Percentiles rank a stretch among this genome's conserved stretches.
These are phyloP conservation scores for Thielaviopsis populi DNA, from an alignment of 2,329 filamentous ascomycete genomes.

Conservation along the genomic window DNA sequence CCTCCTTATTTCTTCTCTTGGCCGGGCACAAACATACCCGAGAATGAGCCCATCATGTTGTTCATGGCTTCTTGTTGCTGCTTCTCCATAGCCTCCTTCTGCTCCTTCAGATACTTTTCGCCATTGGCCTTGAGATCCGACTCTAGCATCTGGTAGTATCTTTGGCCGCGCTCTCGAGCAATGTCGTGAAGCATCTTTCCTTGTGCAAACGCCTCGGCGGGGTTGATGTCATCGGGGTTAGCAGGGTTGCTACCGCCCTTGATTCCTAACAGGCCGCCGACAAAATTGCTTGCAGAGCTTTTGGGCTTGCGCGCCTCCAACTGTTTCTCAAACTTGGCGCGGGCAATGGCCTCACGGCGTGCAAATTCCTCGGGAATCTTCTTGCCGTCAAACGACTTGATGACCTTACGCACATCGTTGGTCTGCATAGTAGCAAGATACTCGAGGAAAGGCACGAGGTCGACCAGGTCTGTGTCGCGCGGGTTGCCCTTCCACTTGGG, in stretches of 20 bases:
- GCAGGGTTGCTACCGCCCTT: conserved; percentile 37
- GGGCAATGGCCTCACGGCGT: conserved; percentile 68
- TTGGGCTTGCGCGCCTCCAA: conserved; percentile 53
- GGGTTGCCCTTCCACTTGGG: conserved; percentile 78
- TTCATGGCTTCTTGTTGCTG: conserved; percentile 80
- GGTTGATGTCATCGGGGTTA: conserved; percentile 38
- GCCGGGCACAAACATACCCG: conserved; percentile 37
- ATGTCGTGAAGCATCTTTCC: conserved; percentile 97
- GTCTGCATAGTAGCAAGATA: conserved; percentile 92
- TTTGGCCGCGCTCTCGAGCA: conserved; percentile 78
- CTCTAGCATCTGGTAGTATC: conserved; percentile 78
- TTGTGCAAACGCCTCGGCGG: conserved; percentile 65
- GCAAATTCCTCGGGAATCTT: conserved; percentile 85
- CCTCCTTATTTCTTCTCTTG: not conserved
- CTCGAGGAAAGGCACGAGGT: conserved; percentile 89
- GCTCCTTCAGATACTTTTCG: conserved; percentile 90
- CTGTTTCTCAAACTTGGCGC: conserved; percentile 71
- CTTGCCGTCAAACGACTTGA: conserved; percentile 79
- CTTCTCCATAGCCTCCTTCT: conserved; percentile 77
- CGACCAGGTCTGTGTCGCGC: conserved; percentile 72
- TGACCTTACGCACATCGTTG: conserved; percentile 67
- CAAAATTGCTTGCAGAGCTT: conserved; percentile 48
- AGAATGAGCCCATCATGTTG: conserved; percentile 72
- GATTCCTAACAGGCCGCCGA: conserved; percentile 58
- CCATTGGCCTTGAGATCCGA: conserved; percentile 86